Evolutionary conservation across 2,329 filamentous ascomycete species (phyloP).

Genomic region (Botrytis fabae): DNA sequence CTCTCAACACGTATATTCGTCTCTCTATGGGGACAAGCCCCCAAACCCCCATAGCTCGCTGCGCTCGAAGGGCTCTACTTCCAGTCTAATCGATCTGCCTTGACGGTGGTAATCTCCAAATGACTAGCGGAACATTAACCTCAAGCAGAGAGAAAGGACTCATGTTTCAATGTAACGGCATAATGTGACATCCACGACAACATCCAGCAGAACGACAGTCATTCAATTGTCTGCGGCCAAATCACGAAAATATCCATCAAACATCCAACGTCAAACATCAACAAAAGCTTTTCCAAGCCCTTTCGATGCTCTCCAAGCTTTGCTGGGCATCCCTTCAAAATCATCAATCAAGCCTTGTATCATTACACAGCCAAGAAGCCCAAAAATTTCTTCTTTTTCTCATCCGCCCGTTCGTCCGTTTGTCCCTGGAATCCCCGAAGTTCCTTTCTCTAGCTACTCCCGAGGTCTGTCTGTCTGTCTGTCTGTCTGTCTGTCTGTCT

Average conservation of each 20-base stretch:
- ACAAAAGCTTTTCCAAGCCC: constrained; percentile 13
- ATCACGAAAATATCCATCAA: neutral
- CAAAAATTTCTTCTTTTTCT: neutral
- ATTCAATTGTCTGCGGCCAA: no score
- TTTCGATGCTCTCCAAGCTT: neutral
- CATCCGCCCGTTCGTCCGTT: neutral
- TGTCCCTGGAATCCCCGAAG: neutral
- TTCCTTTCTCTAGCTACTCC: neutral
- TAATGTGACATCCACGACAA: neutral
- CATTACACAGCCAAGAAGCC: neutral
- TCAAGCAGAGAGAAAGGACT: neutral
- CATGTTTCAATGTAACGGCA: neutral
- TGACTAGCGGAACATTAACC: neutral
- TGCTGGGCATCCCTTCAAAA: neutral
- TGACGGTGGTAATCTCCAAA: neutral
- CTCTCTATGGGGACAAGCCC: neutral
- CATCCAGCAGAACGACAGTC: neutral
- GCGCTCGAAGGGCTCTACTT: neutral
- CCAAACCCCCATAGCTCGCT: constrained; percentile 6
- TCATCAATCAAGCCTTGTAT: neutral
- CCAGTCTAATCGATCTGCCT: neutral
- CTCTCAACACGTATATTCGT: neutral
- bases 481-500: no score
- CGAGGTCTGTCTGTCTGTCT: neutral
- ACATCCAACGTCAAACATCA: neutral